A percentile compares a stretch with the other conserved stretches of the same genome.
Conservation (phyloP, 1,139 yeast genomes). For the Diutina neorugosa region DNA sequence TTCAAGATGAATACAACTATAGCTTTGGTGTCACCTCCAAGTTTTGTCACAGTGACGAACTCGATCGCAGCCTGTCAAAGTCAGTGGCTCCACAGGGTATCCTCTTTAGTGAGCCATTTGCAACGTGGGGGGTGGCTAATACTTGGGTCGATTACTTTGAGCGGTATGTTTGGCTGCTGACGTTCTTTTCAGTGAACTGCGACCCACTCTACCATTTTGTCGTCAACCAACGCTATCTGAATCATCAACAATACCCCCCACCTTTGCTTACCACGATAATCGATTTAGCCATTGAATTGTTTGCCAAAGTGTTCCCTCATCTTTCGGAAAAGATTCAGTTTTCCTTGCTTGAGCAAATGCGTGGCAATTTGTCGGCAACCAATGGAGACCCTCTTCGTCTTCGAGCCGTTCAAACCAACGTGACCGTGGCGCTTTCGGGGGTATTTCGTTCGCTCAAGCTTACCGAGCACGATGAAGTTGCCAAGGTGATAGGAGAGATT, state of each 20-base stretch:
- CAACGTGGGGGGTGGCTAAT: not conserved
- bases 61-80: not conserved
- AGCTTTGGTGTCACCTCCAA: conserved; percentile 31
- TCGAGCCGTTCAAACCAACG: conserved; percentile 48
- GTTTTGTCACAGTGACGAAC: conserved; percentile 16
- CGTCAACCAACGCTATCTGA: conserved; percentile 15
- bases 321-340: conserved; percentile 76
- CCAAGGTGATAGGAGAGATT: conserved; percentile 43
- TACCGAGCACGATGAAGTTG: conserved; percentile 26
- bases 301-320: conserved; percentile 58
- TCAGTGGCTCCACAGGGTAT: not conserved
- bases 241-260: conserved; percentile 11
- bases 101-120: not conserved
- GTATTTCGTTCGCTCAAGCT: conserved; percentile 16
- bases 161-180: conserved; percentile 13
- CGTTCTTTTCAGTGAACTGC: conserved; percentile 19
- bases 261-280: conserved; percentile 39
- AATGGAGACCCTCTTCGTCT: conserved; percentile 20
- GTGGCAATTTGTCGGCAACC: conserved; percentile 33
- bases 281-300: conserved; percentile 69
- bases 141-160: conserved; percentile 27
- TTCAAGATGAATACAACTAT: conserved; percentile 25
- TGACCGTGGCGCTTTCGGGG: conserved; percentile 53
- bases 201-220: conserved; percentile 15
- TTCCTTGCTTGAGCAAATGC: conserved; percentile 69